A percentile compares a stretch with the other conserved stretches of the same genome.
phyloP scores from a whole-genome alignment of 192 early-diverging fungal genomes.

The Podila clonocystis region DNA sequence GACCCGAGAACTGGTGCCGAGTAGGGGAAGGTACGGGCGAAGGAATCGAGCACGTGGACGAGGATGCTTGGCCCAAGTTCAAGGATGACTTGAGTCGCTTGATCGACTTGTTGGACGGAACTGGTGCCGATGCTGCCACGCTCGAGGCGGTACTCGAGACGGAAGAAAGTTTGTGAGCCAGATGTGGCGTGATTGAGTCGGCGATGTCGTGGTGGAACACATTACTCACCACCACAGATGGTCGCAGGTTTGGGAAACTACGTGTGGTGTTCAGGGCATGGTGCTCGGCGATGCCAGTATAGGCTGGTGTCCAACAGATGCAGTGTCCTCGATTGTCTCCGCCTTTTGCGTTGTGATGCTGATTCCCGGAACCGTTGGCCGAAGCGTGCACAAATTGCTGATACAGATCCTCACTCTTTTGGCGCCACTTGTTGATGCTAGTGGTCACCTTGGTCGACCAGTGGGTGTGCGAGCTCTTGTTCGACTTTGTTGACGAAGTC shows the following conservation, averaged over 20 bases:
- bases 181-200: neutral
- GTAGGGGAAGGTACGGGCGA: constrained; percentile 27
- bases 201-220: constrained; percentile 3
- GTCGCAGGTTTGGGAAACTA: constrained; percentile 22
- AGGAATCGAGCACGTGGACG: neutral
- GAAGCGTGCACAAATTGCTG: constrained; percentile 32
- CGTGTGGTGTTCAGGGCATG: constrained; percentile 14
- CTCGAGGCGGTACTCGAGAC: neutral
- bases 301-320: constrained; percentile 32
- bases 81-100: constrained; percentile 33
- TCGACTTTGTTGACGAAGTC: constrained; percentile 24
- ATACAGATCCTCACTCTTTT: constrained; percentile 47
- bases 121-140: neutral
- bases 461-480: constrained; percentile 6
- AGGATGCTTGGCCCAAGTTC: constrained; percentile 7
- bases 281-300: constrained; percentile 36
- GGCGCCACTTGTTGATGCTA: constrained; percentile 34
- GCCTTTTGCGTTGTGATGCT: neutral
- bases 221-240: constrained; percentile 19
- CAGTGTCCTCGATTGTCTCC: constrained; percentile 7
- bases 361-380: neutral
- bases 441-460: constrained; percentile 41
- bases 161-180: neutral
- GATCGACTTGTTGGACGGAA: constrained; percentile 26
- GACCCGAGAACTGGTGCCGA: constrained; percentile 19